Conservation (phyloP, 23 red algal species). For the Gracilaria caudata region DNA sequence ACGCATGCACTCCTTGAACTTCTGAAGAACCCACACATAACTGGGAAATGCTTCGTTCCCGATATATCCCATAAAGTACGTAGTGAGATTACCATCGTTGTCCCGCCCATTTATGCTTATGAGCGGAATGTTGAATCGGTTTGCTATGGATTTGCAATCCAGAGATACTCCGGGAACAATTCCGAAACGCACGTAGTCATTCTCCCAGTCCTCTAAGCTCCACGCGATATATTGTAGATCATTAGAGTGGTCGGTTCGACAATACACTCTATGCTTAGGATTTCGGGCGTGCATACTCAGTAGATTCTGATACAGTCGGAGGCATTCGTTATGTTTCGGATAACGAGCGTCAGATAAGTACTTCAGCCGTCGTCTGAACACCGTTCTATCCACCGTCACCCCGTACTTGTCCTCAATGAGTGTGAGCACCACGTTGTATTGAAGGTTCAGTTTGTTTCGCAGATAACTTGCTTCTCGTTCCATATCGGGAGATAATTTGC, state of each 20-base stretch:
- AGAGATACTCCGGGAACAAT: neutral
- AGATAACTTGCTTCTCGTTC: neutral
- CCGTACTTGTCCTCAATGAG: neutral
- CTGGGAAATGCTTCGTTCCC: neutral
- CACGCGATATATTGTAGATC: neutral
- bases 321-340: neutral
- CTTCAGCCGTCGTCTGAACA: neutral
- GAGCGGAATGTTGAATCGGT: neutral
- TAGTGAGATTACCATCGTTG: neutral
- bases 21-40: neutral
- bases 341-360: neutral
- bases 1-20: neutral
- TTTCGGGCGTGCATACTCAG: neutral
- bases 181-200: conserved; percentile 7
- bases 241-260: neutral
- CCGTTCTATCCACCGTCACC: neutral
- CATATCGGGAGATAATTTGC: neutral
- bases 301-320: neutral
- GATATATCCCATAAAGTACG: neutral
- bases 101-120: neutral
- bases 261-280: neutral
- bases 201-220: neutral
- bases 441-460: neutral
- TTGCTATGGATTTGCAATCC: neutral
- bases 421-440: neutral